Percentiles rank a stretch among this genome's conserved stretches.
Evolutionary conservation across 306 rosid species (phyloP).

Genomic region (Sophora flavescens): DNA sequence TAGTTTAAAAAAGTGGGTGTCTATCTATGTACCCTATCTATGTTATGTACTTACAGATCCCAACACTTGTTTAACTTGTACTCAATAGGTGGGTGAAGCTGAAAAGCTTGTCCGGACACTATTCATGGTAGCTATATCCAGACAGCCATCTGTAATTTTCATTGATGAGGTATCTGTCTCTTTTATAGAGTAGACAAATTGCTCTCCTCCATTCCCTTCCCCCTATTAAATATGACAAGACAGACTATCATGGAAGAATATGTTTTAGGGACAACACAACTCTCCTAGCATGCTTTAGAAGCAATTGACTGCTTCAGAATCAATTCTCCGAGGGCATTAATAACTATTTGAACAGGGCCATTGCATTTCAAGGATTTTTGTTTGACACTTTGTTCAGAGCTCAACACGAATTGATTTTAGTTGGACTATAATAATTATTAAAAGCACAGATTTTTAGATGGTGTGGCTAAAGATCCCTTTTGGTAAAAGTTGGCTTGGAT

Average conservation of each 20-base stretch:
- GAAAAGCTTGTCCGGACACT: conserved; percentile 97
- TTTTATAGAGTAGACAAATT: conserved; percentile 26
- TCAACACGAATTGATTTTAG: conserved; percentile 22
- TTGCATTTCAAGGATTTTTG: not conserved
- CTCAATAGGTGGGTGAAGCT: conserved; percentile 87
- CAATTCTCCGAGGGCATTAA: conserved; percentile 4
- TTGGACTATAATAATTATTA: conserved; percentile 27
- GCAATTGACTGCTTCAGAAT: conserved; percentile 19
- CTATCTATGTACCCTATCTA: not conserved
- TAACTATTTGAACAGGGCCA: conserved; percentile 3
- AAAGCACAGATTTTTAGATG: conserved; percentile 5
- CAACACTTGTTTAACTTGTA: conserved; percentile 38
- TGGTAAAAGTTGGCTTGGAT: conserved; percentile 14
- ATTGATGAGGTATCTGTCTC: conserved; percentile 82
- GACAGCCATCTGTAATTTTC: conserved; percentile 97
- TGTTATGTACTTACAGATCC: not conserved
- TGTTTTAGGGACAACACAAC: conserved; percentile 8
- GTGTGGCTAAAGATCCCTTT: conserved; percentile 33
- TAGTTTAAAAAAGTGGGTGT: conserved; percentile 6
- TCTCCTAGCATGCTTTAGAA: conserved; percentile 21
- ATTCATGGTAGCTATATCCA: conserved; percentile 88
- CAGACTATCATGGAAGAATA: not conserved
- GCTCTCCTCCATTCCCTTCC: not conserved
- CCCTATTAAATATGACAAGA: conserved; percentile 8
- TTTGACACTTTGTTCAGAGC: conserved; percentile 37